Conservation (phyloP, 306 rosid species). For the Vigna angularis region DNA sequence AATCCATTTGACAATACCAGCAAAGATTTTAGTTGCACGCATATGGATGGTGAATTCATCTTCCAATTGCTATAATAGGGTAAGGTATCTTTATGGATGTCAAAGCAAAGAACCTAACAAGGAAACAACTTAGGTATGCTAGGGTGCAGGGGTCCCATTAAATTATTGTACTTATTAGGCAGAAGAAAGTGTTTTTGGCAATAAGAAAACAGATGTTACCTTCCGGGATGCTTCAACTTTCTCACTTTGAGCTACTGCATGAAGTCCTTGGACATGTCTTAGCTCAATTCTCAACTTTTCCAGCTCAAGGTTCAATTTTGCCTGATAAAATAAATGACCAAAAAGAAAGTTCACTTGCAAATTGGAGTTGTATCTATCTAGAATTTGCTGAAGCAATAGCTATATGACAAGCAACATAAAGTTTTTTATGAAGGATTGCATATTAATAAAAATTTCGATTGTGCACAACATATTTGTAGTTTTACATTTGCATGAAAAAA, state of each 20-base stretch:
- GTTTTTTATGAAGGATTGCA: slow-evolving; percentile 1
- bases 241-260: slow-evolving; percentile 81
- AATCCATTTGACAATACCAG: slow-evolving; percentile 35
- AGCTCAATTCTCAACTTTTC: slow-evolving; percentile 90
- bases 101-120: neutral
- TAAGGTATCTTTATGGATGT: slow-evolving; percentile 5
- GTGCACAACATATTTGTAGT: neutral
- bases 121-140: slow-evolving; percentile 7
- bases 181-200: slow-evolving; percentile 31
- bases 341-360: slow-evolving; percentile 28
- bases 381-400: slow-evolving; percentile 30
- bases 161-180: slow-evolving; percentile 12
- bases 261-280: slow-evolving; percentile 88
- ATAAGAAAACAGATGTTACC: slow-evolving; percentile 54
- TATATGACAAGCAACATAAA: neutral
- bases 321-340: slow-evolving; percentile 59
- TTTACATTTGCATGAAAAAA: slow-evolving; percentile 28
- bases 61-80: slow-evolving; percentile 20
- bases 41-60: slow-evolving; percentile 9
- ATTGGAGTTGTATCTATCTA: neutral
- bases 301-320: slow-evolving; percentile 69
- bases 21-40: slow-evolving; percentile 21
- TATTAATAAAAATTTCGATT: slow-evolving; percentile 2
- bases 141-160: neutral
- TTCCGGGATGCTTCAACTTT: slow-evolving; percentile 74